Percentiles rank a stretch among this genome's conserved stretches.
These are phyloP conservation scores for Fomitopsis schrenkii DNA, from an alignment of 1,284 basidiomycete species.

Conservation along the genomic window DNA sequence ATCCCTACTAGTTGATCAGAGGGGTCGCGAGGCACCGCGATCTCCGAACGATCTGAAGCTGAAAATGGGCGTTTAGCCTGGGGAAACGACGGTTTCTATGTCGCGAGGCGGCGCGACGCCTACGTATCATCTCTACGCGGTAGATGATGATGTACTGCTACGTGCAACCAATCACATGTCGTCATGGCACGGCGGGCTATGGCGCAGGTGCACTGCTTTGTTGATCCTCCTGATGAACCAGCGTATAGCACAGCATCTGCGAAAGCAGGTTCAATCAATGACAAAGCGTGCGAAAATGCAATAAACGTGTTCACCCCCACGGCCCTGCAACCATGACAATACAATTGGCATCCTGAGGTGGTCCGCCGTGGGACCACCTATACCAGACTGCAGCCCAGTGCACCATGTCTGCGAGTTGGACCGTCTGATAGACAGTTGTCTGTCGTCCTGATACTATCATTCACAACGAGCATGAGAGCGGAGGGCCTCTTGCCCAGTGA, in stretches of 20 bases:
- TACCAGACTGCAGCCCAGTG: background rate
- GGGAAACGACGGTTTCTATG: background rate
- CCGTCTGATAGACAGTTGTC: background rate
- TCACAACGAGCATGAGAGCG: background rate
- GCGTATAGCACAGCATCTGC: background rate
- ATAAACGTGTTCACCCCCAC: background rate
- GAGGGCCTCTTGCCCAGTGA: background rate
- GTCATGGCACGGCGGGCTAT: slow-evolving; percentile 6
- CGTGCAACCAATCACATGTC: slow-evolving; percentile 3
- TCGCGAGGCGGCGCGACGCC: slow-evolving; percentile 3
- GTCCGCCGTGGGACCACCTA: background rate
- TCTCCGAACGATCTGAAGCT: slow-evolving; percentile 14
- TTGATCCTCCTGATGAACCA: slow-evolving; percentile 6
- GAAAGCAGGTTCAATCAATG: background rate
- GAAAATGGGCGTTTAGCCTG: background rate
- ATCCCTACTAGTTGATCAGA: slow-evolving; percentile 26
- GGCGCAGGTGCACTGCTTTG: slow-evolving; percentile 1
- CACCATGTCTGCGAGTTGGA: background rate
- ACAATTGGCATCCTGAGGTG: background rate
- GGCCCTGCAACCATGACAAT: background rate
- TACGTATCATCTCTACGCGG: slow-evolving; percentile 1
- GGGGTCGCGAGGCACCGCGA: slow-evolving; percentile 33
- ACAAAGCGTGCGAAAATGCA: background rate
- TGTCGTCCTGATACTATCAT: background rate
- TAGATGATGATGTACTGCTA: background rate